Percentiles rank a stretch among this genome's conserved stretches.
Evolutionary conservation across 2,329 filamentous ascomycete genomes (phyloP).

Genomic region (Colletotrichum sp.): DNA sequence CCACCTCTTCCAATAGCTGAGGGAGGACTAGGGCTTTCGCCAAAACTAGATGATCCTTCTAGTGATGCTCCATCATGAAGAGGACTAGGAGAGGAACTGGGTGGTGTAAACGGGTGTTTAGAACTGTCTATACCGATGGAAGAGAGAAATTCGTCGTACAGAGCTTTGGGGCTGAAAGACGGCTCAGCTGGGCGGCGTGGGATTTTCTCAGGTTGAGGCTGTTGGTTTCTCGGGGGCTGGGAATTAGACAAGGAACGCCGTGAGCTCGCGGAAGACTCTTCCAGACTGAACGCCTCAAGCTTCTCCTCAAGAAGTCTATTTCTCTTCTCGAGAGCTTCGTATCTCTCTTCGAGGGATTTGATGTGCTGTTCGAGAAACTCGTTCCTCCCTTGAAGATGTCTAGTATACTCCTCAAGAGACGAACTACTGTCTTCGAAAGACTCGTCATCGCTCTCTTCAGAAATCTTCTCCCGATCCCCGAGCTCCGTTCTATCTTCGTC

Average conservation of each 20-base stretch:
- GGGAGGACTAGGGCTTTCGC: neutral
- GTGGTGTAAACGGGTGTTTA: neutral
- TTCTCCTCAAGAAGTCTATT: neutral
- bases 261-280: neutral
- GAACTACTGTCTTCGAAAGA: neutral
- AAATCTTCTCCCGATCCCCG: neutral
- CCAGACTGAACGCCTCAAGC: neutral
- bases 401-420: neutral
- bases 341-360: neutral
- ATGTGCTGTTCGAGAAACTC: neutral
- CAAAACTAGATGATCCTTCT: neutral
- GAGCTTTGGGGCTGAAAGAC: neutral
- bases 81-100: neutral
- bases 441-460: neutral
- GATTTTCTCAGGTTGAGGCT: neutral
- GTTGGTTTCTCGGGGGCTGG: neutral
- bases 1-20: neutral
- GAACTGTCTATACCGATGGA: neutral
- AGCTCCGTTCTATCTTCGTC: fast-evolving
- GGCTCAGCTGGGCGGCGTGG: neutral
- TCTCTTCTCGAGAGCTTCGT: neutral
- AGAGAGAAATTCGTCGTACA: neutral
- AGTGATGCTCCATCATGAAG: neutral
- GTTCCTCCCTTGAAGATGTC: neutral
- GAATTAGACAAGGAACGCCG: neutral